Percentiles rank a stretch among this genome's conserved stretches.
Evolutionary conservation across 768 basidiomycete species (phyloP).

Genomic region (Boletellus emodensis): DNA sequence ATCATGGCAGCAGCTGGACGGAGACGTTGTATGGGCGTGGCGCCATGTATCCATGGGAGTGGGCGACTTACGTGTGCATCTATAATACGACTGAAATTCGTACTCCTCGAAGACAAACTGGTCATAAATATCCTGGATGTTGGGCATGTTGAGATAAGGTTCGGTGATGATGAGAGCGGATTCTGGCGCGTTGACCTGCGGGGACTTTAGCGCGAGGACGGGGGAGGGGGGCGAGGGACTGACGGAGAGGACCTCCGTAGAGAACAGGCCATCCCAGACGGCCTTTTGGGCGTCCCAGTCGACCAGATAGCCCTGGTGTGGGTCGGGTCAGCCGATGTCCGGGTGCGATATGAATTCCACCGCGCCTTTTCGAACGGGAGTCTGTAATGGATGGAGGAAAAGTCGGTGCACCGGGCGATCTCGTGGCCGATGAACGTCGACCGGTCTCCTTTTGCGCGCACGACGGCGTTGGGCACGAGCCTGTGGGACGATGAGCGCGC

Average conservation of each 20-base stretch:
- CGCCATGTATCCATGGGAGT: conserved; percentile 18
- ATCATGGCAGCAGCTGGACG: conserved; percentile 72
- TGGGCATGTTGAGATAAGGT: conserved; percentile 91
- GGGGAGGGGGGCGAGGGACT: conserved; percentile 13
- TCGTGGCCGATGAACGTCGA: conserved; percentile 85
- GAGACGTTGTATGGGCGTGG: conserved; percentile 16
- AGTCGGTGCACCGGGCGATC: conserved; percentile 70
- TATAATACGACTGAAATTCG: conserved; percentile 79
- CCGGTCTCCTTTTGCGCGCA: conserved; percentile 81
- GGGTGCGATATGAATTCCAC: neutral
- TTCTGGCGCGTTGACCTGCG: conserved; percentile 66
- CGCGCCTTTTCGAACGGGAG: conserved; percentile 84
- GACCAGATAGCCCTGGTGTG: conserved; percentile 75
- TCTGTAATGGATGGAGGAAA: conserved; percentile 76
- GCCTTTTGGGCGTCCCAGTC: conserved; percentile 97
- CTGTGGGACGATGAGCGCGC: conserved; percentile 33
- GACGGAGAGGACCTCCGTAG: conserved; percentile 64
- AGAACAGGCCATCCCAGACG: conserved; percentile 90
- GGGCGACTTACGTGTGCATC: conserved; percentile 68
- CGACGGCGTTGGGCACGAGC: conserved; percentile 75
- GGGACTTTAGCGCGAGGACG: conserved; percentile 10
- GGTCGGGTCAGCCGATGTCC: conserved; percentile 12
- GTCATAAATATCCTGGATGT: conserved; percentile 89
- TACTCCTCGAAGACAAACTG: conserved; percentile 97
- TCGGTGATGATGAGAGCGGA: conserved; percentile 85